Conservation (phyloP, 306 rosid species). For the Senna siamea region DNA sequence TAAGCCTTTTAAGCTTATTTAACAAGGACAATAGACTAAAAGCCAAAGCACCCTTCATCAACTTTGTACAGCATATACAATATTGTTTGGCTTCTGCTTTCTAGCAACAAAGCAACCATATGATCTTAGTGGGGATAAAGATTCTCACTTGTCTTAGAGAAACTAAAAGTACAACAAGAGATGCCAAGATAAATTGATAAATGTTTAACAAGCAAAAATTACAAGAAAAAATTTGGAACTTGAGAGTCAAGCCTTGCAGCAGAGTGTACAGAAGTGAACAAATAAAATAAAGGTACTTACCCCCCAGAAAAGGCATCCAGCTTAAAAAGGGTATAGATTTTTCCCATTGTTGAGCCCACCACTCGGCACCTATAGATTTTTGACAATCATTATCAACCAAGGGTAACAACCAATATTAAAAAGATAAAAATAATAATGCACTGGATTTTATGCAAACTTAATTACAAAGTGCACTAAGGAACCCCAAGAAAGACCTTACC, state of each 20-base stretch:
- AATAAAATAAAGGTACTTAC: conserved; percentile 50
- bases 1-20: conserved; percentile 9
- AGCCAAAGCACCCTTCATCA: neutral
- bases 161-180: neutral
- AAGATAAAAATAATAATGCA: neutral
- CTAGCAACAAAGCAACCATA: conserved; percentile 11
- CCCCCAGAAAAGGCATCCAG: conserved; percentile 72
- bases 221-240: neutral
- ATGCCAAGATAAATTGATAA: neutral
- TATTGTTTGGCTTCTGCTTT: conserved; percentile 15
- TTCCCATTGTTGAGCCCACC: conserved; percentile 85
- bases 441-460: conserved; percentile 19
- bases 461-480: conserved; percentile 13
- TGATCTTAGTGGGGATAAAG: conserved; percentile 9
- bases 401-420: neutral
- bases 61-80: neutral
- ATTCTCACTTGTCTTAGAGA: neutral
- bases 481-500: conserved; percentile 61
- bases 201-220: neutral
- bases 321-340: conserved; percentile 73
- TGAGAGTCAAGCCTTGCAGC: neutral
- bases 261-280: neutral
- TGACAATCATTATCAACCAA: neutral
- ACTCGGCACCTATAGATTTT: conserved; percentile 73
- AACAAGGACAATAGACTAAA: conserved; percentile 4